phyloP scores from a whole-genome alignment of 768 basidiomycete species.

The Clathrus columnatus region DNA sequence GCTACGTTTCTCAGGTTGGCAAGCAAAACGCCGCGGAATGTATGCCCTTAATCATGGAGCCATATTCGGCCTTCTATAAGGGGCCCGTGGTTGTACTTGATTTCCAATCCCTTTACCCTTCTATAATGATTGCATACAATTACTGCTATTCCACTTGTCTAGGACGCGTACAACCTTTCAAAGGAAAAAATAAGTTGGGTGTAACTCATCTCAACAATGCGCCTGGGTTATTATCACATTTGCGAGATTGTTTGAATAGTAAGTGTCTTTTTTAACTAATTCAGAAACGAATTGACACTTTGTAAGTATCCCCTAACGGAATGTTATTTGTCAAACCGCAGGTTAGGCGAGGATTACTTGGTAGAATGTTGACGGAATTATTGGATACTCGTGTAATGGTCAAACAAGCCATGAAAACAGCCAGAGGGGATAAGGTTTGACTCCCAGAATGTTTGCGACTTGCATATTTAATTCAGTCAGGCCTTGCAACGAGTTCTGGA shows the following conservation, averaged over 20 bases:
- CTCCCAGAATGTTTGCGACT: slow-evolving; percentile 8
- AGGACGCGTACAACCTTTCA: slow-evolving; percentile 79
- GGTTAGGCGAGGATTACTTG: slow-evolving; percentile 77
- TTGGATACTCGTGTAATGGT: slow-evolving; percentile 97
- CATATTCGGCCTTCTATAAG: slow-evolving; percentile 84
- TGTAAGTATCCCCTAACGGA: slow-evolving; percentile 88
- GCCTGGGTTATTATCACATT: slow-evolving; percentile 53
- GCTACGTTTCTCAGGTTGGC: slow-evolving; percentile 60
- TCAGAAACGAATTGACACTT: neutral
- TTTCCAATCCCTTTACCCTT: slow-evolving; percentile 95
- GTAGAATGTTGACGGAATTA: slow-evolving; percentile 87
- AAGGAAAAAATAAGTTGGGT: slow-evolving; percentile 83
- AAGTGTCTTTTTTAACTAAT: slow-evolving; percentile 16
- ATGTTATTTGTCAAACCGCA: slow-evolving; percentile 85
- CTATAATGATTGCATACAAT: slow-evolving; percentile 98
- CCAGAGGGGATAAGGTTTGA: slow-evolving; percentile 62
- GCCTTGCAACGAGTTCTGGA: slow-evolving; percentile 68
- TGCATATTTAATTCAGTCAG: slow-evolving; percentile 28
- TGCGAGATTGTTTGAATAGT: slow-evolving; percentile 77
- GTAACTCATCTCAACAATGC: slow-evolving; percentile 65
- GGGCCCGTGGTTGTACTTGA: slow-evolving; percentile 91
- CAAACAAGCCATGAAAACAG: slow-evolving; percentile 89
- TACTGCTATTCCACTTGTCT: slow-evolving; percentile 96
- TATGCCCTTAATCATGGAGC: slow-evolving; percentile 93
- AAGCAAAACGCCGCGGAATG: slow-evolving; percentile 94